Conservation (phyloP, 768 basidiomycete genomes). For the Suillus luteus region DNA sequence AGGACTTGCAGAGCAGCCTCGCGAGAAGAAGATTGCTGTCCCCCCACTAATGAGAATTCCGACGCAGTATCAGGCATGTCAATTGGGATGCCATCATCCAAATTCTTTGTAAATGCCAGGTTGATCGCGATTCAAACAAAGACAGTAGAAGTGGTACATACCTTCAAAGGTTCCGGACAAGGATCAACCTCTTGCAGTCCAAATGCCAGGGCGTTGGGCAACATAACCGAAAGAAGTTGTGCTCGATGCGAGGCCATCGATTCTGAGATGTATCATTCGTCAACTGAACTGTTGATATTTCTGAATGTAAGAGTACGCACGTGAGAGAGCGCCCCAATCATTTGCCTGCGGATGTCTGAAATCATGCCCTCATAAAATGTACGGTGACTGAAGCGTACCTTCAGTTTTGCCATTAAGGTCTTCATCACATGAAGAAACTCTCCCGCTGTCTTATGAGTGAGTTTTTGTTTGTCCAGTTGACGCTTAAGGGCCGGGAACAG, state of each 20-base stretch:
- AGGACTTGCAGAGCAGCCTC: background rate
- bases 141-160: conserved; percentile 22
- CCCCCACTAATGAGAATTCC: conserved; percentile 34
- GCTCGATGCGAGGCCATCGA: conserved; percentile 51
- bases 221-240: conserved; percentile 41
- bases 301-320: conserved; percentile 36
- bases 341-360: conserved; percentile 43
- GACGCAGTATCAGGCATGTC: conserved; percentile 38
- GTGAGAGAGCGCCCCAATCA: conserved; percentile 66
- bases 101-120: conserved; percentile 38
- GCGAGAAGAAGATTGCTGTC: background rate
- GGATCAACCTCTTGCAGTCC: conserved; percentile 50
- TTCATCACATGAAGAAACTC: conserved; percentile 60
- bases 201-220: conserved; percentile 49
- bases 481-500: conserved; percentile 50
- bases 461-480: conserved; percentile 47
- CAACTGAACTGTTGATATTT: background rate
- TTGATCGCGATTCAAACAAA: background rate
- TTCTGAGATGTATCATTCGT: conserved; percentile 33
- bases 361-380: background rate
- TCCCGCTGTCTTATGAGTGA: conserved; percentile 52
- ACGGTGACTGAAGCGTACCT: conserved; percentile 37
- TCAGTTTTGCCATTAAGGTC: conserved; percentile 67
- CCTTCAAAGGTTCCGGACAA: conserved; percentile 53
- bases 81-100: conserved; percentile 50